phyloP scores from a whole-genome alignment of 345 rosid genomes.

The Rhodamnia rubescens region DNA sequence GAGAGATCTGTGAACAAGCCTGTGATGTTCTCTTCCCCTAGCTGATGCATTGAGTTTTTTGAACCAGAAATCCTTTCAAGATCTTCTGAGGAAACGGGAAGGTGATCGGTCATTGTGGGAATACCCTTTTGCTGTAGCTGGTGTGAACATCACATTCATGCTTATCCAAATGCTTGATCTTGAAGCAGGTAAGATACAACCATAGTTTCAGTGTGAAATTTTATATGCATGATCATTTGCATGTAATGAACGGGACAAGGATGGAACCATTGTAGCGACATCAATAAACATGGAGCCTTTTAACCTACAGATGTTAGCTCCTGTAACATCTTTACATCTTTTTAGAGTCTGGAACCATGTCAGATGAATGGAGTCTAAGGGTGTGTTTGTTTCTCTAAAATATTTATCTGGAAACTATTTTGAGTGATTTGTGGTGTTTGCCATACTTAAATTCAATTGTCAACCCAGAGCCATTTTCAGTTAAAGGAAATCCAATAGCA shows the following conservation, averaged over 20 bases:
- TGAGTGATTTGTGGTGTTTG: background rate
- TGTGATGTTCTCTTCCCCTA: background rate
- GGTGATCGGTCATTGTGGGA: constrained; percentile 98
- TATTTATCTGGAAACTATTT: background rate
- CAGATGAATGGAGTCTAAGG: background rate
- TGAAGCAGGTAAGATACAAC: constrained; percentile 63
- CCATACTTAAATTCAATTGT: background rate
- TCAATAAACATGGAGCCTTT: background rate
- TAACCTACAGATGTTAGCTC: background rate
- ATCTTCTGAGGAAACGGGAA: constrained; percentile 80
- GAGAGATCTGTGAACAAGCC: background rate
- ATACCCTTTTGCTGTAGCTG: constrained; percentile 99
- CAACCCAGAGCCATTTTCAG: background rate
- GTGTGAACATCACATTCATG: constrained; percentile 96
- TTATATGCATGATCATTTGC: background rate
- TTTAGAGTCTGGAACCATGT: background rate
- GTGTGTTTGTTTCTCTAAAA: background rate
- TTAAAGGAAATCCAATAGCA: background rate
- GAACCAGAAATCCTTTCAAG: constrained; percentile 76
- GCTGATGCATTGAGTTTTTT: background rate
- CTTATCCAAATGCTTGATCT: constrained; percentile 99
- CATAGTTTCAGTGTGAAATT: background rate
- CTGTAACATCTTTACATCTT: background rate
- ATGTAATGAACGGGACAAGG: background rate
- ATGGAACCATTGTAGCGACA: background rate